phyloP scores from a whole-genome alignment of 768 basidiomycete genomes.

The Pleurotus tuber-regium region DNA sequence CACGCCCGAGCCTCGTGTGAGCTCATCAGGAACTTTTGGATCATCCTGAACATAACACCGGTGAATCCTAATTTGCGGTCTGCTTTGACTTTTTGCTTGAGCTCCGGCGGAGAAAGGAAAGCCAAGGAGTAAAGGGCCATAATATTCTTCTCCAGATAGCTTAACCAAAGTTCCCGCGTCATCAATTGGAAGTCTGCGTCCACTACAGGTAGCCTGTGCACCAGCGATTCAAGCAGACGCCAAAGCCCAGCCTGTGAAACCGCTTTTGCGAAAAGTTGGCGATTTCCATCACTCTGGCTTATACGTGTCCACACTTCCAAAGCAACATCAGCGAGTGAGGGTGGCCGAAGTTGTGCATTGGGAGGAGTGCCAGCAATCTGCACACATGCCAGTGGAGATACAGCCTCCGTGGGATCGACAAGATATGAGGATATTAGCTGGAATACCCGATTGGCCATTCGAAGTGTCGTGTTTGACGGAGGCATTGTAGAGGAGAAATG shows the following conservation, averaged over 20 bases:
- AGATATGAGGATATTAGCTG: constrained; percentile 74
- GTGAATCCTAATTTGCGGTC: constrained; percentile 68
- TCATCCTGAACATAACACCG: constrained; percentile 66
- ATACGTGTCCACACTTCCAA: constrained; percentile 84
- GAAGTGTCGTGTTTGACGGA: constrained; percentile 38
- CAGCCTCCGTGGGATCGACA: constrained; percentile 62
- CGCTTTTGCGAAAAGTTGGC: constrained; percentile 62
- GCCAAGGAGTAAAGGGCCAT: constrained; percentile 86
- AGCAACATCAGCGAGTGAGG: constrained; percentile 67
- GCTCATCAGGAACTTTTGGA: constrained; percentile 58
- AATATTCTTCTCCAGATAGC: constrained; percentile 74
- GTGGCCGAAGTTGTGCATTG: constrained; percentile 45
- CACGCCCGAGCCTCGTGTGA: constrained; percentile 49
- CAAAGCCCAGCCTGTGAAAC: constrained; percentile 59
- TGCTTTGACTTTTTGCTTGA: constrained; percentile 69
- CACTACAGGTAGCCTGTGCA: constrained; percentile 81
- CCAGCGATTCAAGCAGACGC: constrained; percentile 63
- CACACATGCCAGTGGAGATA: constrained; percentile 60
- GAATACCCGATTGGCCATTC: constrained; percentile 57
- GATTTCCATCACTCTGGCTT: constrained; percentile 73
- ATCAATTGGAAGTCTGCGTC: constrained; percentile 72
- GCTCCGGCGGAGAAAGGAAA: constrained; percentile 73
- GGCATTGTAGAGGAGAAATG: constrained; percentile 41
- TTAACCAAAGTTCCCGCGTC: constrained; percentile 65
- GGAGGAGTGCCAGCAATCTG: constrained; percentile 48